Conservation (phyloP, 2,329 filamentous ascomycete species). For the Colletotrichum graminicola region DNA sequence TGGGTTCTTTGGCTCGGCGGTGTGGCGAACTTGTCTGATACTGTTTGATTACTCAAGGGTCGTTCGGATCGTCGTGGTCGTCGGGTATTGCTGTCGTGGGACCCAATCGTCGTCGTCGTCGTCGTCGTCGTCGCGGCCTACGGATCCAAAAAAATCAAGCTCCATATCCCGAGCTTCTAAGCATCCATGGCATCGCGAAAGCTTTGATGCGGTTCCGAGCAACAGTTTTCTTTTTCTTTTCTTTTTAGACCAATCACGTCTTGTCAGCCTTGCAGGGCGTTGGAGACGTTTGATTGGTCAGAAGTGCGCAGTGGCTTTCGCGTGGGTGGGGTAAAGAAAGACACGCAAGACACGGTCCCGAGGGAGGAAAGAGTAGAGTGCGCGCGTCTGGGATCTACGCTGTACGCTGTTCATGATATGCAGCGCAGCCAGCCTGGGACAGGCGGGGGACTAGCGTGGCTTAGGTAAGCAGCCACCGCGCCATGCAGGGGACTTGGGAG, state of each 20-base stretch:
- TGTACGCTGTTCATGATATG: too few species aligned
- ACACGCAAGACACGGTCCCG: conserved; percentile 2
- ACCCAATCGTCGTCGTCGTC: conserved; percentile 1
- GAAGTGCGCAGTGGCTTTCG: not conserved
- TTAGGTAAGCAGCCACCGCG: not conserved
- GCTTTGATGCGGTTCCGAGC: conserved; percentile 17
- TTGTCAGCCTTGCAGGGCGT: not conserved
- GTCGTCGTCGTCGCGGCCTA: not conserved
- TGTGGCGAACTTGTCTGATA: not conserved
- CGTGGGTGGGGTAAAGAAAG: not conserved
- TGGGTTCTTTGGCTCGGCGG: not conserved
- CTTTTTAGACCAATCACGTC: conserved; percentile 27
- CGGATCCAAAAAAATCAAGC: not conserved
- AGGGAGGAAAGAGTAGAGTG: not conserved
- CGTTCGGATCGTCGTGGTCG: conserved; percentile 1
- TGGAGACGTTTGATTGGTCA: conserved; percentile 7
- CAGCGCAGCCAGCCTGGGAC: not conserved
- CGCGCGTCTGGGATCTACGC: conserved; percentile 15
- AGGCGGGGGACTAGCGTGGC: not conserved
- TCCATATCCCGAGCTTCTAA: not conserved
- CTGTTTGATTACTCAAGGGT: not conserved
- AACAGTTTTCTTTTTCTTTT: not conserved
- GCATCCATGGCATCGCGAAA: conserved; percentile 25
- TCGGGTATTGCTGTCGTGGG: not conserved
- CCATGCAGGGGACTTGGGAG: conserved; percentile 10